phyloP scores from a whole-genome alignment of 1,139 yeast genomes.

The Saccharomyces uvarum region DNA sequence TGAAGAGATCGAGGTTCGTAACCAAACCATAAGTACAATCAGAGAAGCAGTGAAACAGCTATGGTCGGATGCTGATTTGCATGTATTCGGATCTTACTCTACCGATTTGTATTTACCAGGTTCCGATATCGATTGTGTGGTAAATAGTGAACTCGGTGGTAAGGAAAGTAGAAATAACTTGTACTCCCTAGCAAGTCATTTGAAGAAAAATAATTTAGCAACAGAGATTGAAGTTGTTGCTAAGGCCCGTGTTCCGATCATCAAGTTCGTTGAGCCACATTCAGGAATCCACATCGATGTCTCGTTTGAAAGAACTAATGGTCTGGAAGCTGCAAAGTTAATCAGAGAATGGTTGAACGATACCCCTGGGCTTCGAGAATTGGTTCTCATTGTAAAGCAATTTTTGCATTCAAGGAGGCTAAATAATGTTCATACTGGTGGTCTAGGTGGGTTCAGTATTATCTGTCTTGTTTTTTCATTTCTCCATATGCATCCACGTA shows the following conservation, averaged over 20 bases:
- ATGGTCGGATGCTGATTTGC: slow-evolving; percentile 80
- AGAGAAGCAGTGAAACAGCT: slow-evolving; percentile 48
- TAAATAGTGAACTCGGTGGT: slow-evolving; percentile 56
- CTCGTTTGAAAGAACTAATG: slow-evolving; percentile 84
- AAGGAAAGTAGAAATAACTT: slow-evolving; percentile 62
- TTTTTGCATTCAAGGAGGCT: slow-evolving; percentile 72
- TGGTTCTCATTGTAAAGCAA: slow-evolving; percentile 82
- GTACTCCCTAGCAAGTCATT: slow-evolving; percentile 65
- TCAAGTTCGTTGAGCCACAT: slow-evolving; percentile 75
- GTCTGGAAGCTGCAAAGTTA: slow-evolving; percentile 74
- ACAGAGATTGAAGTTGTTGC: slow-evolving; percentile 79
- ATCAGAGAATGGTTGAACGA: slow-evolving; percentile 68
- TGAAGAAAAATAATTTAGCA: slow-evolving; percentile 59
- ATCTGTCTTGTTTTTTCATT: slow-evolving; percentile 83
- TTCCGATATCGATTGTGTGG: slow-evolving; percentile 93
- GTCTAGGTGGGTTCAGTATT: slow-evolving; percentile 90
- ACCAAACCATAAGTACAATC: slow-evolving; percentile 55
- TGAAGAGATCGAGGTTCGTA: slow-evolving; percentile 64
- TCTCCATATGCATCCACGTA: slow-evolving; percentile 69
- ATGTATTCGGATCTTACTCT: slow-evolving; percentile 92
- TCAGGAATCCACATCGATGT: slow-evolving; percentile 79
- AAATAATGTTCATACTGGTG: slow-evolving; percentile 93
- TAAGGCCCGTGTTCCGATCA: slow-evolving; percentile 93
- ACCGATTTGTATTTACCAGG: slow-evolving; percentile 92
- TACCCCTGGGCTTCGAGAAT: slow-evolving; percentile 77